These are phyloP conservation scores for Olyra latifolia DNA, from an alignment of 176 grass and related monocot genomes.

Conservation along the genomic window DNA sequence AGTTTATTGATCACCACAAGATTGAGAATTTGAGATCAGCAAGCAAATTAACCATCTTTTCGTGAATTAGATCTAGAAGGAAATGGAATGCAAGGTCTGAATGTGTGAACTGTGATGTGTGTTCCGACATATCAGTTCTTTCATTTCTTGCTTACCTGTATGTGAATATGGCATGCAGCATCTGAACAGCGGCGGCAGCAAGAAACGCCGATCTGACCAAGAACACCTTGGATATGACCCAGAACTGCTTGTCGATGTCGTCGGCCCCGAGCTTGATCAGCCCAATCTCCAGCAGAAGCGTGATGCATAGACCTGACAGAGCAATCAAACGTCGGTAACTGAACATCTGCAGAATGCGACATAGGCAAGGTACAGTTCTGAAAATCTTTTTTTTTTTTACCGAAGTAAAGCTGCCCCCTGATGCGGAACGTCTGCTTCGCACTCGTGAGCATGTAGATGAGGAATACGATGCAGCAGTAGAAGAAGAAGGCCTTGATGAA, in stretches of 20 bases:
- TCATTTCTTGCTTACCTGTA: conserved; percentile 27
- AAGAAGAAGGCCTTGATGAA: conserved; percentile 86
- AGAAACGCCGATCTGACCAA: conserved; percentile 58
- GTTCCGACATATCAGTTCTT: no score
- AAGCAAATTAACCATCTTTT: not conserved
- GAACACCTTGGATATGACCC: conserved; percentile 64
- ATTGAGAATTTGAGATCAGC: not conserved
- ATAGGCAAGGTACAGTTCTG: not conserved
- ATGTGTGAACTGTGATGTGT: no score
- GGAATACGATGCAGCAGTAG: conserved; percentile 63
- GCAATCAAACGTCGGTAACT: not conserved
- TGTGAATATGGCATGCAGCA: conserved; percentile 46
- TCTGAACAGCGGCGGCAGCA: conserved; percentile 22
- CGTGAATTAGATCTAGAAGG: no score
- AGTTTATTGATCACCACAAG: not conserved
- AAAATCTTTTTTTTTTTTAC: conserved; percentile 32
- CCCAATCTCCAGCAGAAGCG: conserved; percentile 51
- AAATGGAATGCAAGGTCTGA: not conserved
- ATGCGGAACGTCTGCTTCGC: conserved; percentile 73
- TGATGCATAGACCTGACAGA: conserved; percentile 48
- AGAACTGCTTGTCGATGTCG: conserved; percentile 43
- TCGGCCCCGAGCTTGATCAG: conserved; percentile 44
- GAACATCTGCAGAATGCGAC: not conserved
- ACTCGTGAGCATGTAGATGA: conserved; percentile 79
- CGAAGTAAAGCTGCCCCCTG: conserved; percentile 61